These are phyloP conservation scores for Priceomyces castillae DNA, from an alignment of 805 yeast genomes.

Conservation along the genomic window DNA sequence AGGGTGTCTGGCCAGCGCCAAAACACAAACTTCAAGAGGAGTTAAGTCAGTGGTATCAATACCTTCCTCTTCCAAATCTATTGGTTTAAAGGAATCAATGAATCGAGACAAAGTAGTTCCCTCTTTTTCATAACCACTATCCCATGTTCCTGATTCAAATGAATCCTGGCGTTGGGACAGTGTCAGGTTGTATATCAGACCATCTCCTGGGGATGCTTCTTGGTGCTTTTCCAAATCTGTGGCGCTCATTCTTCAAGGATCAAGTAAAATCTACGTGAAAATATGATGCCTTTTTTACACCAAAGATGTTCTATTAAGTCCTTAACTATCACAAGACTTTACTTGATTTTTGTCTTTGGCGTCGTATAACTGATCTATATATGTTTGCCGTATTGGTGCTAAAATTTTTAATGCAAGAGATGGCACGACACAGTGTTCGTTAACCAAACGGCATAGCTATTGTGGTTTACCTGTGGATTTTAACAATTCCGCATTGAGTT, in stretches of 20 bases:
- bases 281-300: no score
- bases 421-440: no score
- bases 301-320: no score
- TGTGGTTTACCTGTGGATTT: no score
- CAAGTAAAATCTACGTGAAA: not conserved
- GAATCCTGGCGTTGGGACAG: not conserved
- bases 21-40: constrained; percentile 36
- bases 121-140: not conserved
- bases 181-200: not conserved
- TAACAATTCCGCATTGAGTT: no score
- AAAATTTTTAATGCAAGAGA: no score
- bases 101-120: constrained; percentile 11
- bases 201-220: not conserved
- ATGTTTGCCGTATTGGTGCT: no score
- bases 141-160: not conserved
- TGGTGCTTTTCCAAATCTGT: not conserved
- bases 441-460: no score
- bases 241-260: not conserved
- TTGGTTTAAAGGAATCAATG: constrained; percentile 38
- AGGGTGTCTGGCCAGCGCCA: constrained; percentile 42
- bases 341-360: no score
- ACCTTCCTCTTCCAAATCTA: constrained; percentile 38
- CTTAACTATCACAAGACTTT: no score
- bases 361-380: no score
- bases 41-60: constrained; percentile 40